These are phyloP conservation scores for Clarireedia hainanense DNA, from an alignment of 2,329 filamentous ascomycete species.

Conservation along the genomic window DNA sequence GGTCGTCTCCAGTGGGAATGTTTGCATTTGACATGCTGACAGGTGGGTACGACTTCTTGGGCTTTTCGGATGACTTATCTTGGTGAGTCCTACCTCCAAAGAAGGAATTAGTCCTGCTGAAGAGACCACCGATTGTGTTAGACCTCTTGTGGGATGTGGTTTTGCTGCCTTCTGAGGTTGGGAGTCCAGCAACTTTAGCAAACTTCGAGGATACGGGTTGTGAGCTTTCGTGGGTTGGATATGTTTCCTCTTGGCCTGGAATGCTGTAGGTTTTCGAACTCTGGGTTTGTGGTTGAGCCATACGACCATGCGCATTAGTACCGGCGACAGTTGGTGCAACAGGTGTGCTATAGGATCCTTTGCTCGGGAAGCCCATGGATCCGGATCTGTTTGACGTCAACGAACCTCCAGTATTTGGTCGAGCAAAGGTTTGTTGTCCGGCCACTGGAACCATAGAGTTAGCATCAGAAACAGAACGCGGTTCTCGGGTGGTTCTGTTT, in stretches of 20 bases:
- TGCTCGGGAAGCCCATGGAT: constrained; percentile 54
- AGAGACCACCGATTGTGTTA: constrained; percentile 72
- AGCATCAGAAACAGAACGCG: constrained; percentile 47
- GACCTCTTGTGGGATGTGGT: constrained; percentile 55
- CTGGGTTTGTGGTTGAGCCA: constrained; percentile 68
- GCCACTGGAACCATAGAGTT: constrained; percentile 42
- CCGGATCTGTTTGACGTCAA: constrained; percentile 55
- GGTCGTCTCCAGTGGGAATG: constrained; percentile 27
- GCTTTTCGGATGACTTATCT: constrained; percentile 47
- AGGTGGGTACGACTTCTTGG: constrained; percentile 68
- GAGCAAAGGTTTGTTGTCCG: constrained; percentile 32
- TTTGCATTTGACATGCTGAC: constrained; percentile 76
- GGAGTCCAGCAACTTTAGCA: constrained; percentile 48
- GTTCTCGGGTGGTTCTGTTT: constrained; percentile 40
- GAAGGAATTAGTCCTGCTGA: constrained; percentile 75
- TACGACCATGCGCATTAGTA: constrained; percentile 81
- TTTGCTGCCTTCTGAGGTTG: constrained; percentile 29
- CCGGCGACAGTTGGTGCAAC: constrained; percentile 78
- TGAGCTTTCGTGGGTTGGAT: constrained; percentile 52
- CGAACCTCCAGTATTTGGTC: constrained; percentile 77
- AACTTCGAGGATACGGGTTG: constrained; percentile 44
- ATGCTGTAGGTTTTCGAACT: constrained; percentile 62
- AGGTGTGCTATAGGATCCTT: constrained; percentile 80
- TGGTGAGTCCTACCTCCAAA: constrained; percentile 50
- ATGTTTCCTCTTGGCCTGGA: constrained; percentile 46